Evolutionary conservation across 495 filamentous ascomycete species (phyloP).

Genomic region (Penicillium soppii): DNA sequence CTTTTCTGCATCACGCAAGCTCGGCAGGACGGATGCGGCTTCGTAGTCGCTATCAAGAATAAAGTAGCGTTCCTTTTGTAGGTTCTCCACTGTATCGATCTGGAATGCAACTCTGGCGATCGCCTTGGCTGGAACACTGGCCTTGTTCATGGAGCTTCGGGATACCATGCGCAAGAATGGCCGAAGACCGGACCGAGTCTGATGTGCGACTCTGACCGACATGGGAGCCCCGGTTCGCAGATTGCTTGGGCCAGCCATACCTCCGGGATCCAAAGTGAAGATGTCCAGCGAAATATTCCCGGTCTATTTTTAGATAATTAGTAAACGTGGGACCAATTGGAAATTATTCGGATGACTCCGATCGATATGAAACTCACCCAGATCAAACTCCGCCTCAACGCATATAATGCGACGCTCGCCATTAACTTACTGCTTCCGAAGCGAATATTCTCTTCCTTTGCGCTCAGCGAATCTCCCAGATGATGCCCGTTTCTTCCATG

Average conservation of each 20-base stretch:
- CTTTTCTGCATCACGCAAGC: constrained; percentile 28
- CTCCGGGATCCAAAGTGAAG: constrained; percentile 44
- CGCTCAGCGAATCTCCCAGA: constrained; percentile 28
- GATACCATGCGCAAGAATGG: constrained; percentile 40
- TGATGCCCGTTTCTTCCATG: constrained; percentile 12
- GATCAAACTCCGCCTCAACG: constrained; percentile 40
- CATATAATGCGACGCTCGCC: constrained; percentile 42
- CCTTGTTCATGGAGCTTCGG: constrained; percentile 40
- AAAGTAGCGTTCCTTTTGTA: constrained; percentile 40
- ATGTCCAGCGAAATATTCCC: constrained; percentile 40
- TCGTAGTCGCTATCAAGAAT: constrained; percentile 41
- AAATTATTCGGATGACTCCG: not conserved
- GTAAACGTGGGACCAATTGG: not conserved
- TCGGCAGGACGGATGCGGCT: constrained; percentile 38
- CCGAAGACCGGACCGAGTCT: constrained; percentile 37
- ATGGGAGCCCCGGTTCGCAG: constrained; percentile 27
- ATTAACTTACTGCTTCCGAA: constrained; percentile 44
- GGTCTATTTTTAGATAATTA: constrained; percentile 20
- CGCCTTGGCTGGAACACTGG: constrained; percentile 40
- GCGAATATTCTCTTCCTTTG: constrained; percentile 34
- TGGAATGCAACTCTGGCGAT: constrained; percentile 44
- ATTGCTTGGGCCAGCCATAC: constrained; percentile 30
- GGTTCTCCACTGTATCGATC: constrained; percentile 30
- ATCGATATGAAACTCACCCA: constrained; percentile 27
- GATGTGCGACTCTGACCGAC: constrained; percentile 36